Evolutionary conservation across 495 filamentous ascomycete species (phyloP).

Genomic region (Talaromyces adpressus): DNA sequence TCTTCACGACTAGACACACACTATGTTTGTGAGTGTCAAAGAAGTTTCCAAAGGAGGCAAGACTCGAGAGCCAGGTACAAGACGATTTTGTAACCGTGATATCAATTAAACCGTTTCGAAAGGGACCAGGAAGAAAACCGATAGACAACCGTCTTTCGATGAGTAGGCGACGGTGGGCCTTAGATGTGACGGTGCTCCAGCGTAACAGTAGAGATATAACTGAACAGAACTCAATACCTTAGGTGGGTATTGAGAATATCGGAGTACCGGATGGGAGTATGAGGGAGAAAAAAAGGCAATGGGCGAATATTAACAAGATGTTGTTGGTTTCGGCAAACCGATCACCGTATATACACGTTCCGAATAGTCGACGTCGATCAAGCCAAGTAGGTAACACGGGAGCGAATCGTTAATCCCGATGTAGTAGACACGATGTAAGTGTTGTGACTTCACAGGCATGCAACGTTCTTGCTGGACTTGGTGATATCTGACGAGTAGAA

Average conservation of each 20-base stretch:
- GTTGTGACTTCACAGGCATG: slow-evolving; percentile 15
- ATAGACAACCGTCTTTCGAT: slow-evolving; percentile 38
- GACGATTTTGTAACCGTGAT: slow-evolving; percentile 29
- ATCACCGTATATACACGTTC: slow-evolving; percentile 17
- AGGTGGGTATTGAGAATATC: slow-evolving; percentile 7
- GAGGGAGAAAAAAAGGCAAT: not conserved
- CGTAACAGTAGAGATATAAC: slow-evolving; percentile 18
- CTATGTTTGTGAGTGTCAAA: not conserved
- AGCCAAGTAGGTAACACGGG: slow-evolving; percentile 12
- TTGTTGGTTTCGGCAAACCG: slow-evolving; percentile 12
- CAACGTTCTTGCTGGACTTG: slow-evolving; percentile 18
- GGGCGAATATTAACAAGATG: slow-evolving; percentile 6
- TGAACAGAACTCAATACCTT: slow-evolving; percentile 10
- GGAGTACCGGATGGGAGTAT: slow-evolving; percentile 3
- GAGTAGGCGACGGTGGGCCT: slow-evolving; percentile 42
- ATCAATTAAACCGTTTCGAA: slow-evolving; percentile 39
- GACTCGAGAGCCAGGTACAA: slow-evolving; percentile 17
- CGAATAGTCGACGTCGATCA: slow-evolving; percentile 19
- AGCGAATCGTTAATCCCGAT: not conserved
- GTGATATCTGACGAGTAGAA: slow-evolving; percentile 20
- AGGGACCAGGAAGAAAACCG: slow-evolving; percentile 42
- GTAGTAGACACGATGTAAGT: not conserved
- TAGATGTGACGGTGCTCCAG: slow-evolving; percentile 28
- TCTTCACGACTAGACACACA: not conserved
- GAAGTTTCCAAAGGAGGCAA: slow-evolving; percentile 11